Conservation (phyloP, 306 rosid species). For the Prunus dulcis region DNA sequence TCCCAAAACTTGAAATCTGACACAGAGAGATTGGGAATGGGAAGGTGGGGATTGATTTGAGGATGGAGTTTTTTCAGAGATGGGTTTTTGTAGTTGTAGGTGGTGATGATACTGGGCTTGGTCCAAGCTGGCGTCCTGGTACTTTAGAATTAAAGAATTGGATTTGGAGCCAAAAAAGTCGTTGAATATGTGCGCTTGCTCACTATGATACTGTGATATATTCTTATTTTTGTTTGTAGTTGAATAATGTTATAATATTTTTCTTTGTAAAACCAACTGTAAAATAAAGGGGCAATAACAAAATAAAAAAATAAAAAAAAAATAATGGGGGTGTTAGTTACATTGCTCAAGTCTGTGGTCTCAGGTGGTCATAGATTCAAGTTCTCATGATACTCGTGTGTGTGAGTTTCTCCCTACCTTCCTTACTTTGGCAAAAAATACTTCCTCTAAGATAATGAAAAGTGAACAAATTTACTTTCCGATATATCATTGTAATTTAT, state of each 20-base stretch:
- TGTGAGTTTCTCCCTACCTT: accelerated
- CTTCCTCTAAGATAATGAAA: too few relatives aligned
- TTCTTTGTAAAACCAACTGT: not conserved
- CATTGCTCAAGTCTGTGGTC: too few relatives aligned
- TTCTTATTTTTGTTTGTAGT: not conserved
- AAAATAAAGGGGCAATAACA: not conserved
- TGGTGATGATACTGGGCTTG: not conserved
- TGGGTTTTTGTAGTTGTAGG: not conserved
- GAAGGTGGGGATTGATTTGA: not conserved
- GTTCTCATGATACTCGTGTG: too few relatives aligned
- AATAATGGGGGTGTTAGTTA: too few relatives aligned
- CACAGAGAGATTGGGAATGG: not conserved
- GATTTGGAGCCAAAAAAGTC: not conserved
- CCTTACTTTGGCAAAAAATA: accelerated
- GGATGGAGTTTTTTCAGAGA: not conserved
- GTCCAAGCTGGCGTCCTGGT: constrained; percentile 23
- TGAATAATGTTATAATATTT: not conserved
- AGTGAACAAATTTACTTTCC: too few relatives aligned
- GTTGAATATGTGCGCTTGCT: not conserved
- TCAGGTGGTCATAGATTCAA: too few relatives aligned
- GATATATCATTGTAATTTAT: too few relatives aligned
- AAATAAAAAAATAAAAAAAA: too few relatives aligned
- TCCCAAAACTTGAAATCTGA: not conserved
- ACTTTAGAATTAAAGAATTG: not conserved
- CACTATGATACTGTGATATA: not conserved